phyloP scores from a whole-genome alignment of 306 rosid species.

The Cotoneaster glaucophyllus region DNA sequence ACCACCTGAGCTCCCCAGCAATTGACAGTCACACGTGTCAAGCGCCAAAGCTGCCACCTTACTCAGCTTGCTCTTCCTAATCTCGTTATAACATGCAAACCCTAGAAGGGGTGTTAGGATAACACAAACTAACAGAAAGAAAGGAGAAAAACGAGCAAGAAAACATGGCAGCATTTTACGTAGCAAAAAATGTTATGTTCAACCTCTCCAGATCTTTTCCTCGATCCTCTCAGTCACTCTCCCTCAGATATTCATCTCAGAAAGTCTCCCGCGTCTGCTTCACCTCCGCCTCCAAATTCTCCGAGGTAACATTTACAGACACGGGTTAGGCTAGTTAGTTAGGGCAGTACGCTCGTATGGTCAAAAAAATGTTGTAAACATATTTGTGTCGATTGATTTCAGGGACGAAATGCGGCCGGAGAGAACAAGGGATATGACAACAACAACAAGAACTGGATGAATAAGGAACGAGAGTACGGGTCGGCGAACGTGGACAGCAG shows the following conservation, averaged over 20 bases:
- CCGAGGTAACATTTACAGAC: slow-evolving; percentile 24
- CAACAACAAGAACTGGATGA: slow-evolving; percentile 11
- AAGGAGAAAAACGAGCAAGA: neutral
- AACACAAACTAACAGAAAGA: neutral
- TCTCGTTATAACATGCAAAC: slow-evolving; percentile 11
- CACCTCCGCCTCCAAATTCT: slow-evolving; percentile 36
- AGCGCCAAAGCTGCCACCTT: neutral
- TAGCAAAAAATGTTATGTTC: slow-evolving; percentile 38
- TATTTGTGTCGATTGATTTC: neutral
- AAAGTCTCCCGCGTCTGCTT: slow-evolving; percentile 49
- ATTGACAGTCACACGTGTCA: slow-evolving; percentile 15
- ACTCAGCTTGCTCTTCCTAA: neutral
- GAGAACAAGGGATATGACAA: slow-evolving; percentile 21
- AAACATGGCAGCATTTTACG: slow-evolving; percentile 42
- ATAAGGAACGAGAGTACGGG: neutral
- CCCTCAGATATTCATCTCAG: slow-evolving; percentile 16
- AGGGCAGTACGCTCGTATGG: no score
- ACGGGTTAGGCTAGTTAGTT: no score
- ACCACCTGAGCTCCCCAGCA: neutral
- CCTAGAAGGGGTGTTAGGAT: neutral
- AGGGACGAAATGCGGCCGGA: slow-evolving; percentile 39
- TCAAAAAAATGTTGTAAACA: neutral
- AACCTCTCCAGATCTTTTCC: slow-evolving; percentile 50
- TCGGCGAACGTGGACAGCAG: slow-evolving; percentile 8
- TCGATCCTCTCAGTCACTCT: slow-evolving; percentile 22